Evolutionary conservation across 495 filamentous ascomycete species (phyloP).

Genomic region (Trichoderma erinaceum): DNA sequence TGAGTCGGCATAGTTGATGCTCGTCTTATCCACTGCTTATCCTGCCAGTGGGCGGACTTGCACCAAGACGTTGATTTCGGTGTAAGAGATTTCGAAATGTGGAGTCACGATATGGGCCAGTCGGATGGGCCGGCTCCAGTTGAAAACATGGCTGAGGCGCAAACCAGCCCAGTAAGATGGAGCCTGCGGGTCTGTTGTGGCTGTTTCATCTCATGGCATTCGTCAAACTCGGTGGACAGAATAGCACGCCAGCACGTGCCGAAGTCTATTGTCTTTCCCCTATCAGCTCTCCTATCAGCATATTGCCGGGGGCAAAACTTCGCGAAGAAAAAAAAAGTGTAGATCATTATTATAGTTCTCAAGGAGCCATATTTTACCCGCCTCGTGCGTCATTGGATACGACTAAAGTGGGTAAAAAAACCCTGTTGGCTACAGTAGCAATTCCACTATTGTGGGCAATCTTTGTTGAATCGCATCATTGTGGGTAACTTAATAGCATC

Average conservation of each 20-base stretch:
- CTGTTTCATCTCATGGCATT: constrained; percentile 1
- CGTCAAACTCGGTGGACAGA: neutral
- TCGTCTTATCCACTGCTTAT: neutral
- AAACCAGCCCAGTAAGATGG: neutral
- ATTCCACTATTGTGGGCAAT: neutral
- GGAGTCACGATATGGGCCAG: neutral
- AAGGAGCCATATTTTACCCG: neutral
- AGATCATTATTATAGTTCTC: neutral
- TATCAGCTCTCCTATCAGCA: no score
- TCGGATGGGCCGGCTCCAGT: constrained; percentile 1
- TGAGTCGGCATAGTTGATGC: neutral
- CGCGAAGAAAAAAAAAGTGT: neutral
- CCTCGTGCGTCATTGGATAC: neutral
- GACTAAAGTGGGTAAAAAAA: neutral
- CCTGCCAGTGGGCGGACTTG: neutral
- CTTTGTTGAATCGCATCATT: neutral
- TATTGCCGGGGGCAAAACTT: neutral
- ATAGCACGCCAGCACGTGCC: neutral
- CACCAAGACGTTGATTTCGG: neutral
- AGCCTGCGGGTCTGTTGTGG: neutral
- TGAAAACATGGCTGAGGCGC: neutral
- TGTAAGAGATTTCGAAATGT: constrained; percentile 6
- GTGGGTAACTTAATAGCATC: neutral
- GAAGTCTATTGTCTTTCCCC: neutral
- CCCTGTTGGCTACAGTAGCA: neutral